Evolutionary conservation across 352 stramenopile species (phyloP).

Genomic region (Halophytophthora batemanensis): DNA sequence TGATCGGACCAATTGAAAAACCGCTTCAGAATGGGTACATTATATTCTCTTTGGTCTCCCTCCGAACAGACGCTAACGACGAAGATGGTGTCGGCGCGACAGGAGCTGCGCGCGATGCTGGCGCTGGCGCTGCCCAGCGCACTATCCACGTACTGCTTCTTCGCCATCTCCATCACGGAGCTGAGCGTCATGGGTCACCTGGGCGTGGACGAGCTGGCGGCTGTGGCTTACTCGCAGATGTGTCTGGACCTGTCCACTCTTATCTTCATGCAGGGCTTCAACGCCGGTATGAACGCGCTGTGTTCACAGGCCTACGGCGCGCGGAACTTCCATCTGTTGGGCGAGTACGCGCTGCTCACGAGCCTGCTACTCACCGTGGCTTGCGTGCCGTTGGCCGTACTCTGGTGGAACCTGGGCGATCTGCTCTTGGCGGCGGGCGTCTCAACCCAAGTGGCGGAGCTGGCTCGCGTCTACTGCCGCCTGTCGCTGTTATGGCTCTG

Average conservation of each 20-base stretch:
- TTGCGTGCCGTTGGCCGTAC: constrained; percentile 60
- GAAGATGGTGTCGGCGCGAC: constrained; percentile 31
- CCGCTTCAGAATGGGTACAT: too few relatives aligned
- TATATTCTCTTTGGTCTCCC: too few relatives aligned
- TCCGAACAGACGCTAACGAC: too few relatives aligned
- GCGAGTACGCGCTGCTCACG: constrained; percentile 61
- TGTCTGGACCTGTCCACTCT: constrained; percentile 74
- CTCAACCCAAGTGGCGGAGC: constrained; percentile 33
- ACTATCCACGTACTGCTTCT: constrained; percentile 75
- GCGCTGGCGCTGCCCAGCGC: constrained; percentile 55
- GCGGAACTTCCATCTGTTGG: constrained; percentile 75
- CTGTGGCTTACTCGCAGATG: constrained; percentile 76
- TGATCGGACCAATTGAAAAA: too few relatives aligned
- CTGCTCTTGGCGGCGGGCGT: constrained; percentile 47
- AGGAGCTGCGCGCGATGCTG: constrained; percentile 38
- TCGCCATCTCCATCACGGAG: constrained; percentile 77
- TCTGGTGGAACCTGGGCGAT: constrained; percentile 76
- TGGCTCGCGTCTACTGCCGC: constrained; percentile 58
- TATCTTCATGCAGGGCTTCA: constrained; percentile 81
- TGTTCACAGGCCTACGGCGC: constrained; percentile 84
- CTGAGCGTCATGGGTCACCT: constrained; percentile 80
- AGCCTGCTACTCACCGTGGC: constrained; percentile 54
- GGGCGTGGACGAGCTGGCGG: constrained; percentile 73
- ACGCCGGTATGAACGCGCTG: constrained; percentile 75
- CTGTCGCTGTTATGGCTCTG: constrained; percentile 71